Evolutionary conservation across 2,329 filamentous ascomycete genomes (phyloP).

Genomic region (Plenodomus biglobosus): DNA sequence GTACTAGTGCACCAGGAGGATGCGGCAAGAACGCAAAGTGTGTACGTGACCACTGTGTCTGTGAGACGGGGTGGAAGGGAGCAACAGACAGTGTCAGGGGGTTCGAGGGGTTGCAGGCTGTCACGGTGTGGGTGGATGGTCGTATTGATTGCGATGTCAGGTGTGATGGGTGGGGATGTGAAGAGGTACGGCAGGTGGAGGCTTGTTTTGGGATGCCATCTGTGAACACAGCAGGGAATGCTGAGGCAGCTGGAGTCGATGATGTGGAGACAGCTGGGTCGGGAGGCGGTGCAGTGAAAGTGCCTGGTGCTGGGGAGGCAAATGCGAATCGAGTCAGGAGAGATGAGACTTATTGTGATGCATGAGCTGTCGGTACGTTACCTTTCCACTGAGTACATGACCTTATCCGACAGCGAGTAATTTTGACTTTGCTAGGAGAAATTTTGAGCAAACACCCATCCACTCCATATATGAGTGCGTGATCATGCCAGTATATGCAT

Average conservation of each 20-base stretch:
- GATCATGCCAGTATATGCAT: too few relatives aligned
- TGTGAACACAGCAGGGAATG: neutral
- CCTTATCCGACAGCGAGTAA: too few relatives aligned
- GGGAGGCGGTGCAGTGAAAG: slow-evolving; percentile 4
- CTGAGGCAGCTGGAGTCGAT: slow-evolving; percentile 1
- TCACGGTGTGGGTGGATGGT: slow-evolving; percentile 14
- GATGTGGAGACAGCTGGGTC: neutral
- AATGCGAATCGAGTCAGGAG: neutral
- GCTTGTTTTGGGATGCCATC: slow-evolving; percentile 5
- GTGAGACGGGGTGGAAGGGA: slow-evolving; percentile 9
- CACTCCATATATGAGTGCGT: too few relatives aligned
- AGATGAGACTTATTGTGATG: neutral
- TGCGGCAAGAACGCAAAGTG: slow-evolving; percentile 4
- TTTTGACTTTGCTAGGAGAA: too few relatives aligned
- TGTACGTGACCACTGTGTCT: slow-evolving; percentile 5
- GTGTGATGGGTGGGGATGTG: slow-evolving; percentile 12
- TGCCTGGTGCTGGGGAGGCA: slow-evolving; percentile 1
- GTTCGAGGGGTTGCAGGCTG: slow-evolving; percentile 3
- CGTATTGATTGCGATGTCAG: slow-evolving; percentile 8
- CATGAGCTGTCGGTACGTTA: neutral
- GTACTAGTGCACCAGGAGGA: neutral
- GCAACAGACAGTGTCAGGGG: slow-evolving; percentile 1
- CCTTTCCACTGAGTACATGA: too few relatives aligned
- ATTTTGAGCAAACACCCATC: too few relatives aligned
- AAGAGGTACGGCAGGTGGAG: slow-evolving; percentile 10